Conservation (phyloP, 106 monocot genomes). For the Alisma plantagoaquatica region DNA sequence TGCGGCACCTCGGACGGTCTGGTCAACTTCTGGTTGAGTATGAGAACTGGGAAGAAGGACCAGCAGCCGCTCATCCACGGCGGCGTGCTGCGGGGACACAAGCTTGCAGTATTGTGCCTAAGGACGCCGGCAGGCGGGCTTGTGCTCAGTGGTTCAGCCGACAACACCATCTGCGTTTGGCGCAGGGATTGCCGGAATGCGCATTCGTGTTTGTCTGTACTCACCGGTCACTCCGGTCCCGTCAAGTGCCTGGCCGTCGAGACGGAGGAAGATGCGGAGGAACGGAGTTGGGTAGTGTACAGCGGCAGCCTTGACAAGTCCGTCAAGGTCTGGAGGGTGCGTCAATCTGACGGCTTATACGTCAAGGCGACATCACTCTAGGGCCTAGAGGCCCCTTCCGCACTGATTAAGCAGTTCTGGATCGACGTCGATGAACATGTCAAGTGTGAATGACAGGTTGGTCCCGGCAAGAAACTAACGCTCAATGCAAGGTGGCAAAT, state of each 20-base stretch:
- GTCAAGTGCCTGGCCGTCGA: slow-evolving; percentile 45
- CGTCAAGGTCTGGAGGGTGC: slow-evolving; percentile 49
- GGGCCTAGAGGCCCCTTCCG: no score
- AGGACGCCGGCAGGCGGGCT: slow-evolving; percentile 25
- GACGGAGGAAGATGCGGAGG: slow-evolving; percentile 6
- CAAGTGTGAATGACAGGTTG: no score
- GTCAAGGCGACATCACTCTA: no score
- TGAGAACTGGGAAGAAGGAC: slow-evolving; percentile 32
- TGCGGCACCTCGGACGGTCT: slow-evolving; percentile 56
- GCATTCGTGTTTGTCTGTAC: slow-evolving; percentile 45
- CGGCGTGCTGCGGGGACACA: slow-evolving; percentile 39
- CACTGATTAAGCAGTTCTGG: no score
- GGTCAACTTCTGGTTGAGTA: slow-evolving; percentile 49
- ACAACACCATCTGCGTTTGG: slow-evolving; percentile 67
- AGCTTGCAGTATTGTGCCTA: slow-evolving; percentile 52
- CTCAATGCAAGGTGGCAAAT: no score
- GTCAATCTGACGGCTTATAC: no score
- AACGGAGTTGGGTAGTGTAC: slow-evolving; percentile 32
- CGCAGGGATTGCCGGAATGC: slow-evolving; percentile 23
- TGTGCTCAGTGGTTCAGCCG: slow-evolving; percentile 58
- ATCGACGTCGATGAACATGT: no score
- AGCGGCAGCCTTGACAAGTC: slow-evolving; percentile 52
- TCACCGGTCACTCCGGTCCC: slow-evolving; percentile 35
- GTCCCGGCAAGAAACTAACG: no score
- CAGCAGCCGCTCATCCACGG: slow-evolving; percentile 27